phyloP scores from a whole-genome alignment of 331 rosid genomes.

The Malus hybrid region DNA sequence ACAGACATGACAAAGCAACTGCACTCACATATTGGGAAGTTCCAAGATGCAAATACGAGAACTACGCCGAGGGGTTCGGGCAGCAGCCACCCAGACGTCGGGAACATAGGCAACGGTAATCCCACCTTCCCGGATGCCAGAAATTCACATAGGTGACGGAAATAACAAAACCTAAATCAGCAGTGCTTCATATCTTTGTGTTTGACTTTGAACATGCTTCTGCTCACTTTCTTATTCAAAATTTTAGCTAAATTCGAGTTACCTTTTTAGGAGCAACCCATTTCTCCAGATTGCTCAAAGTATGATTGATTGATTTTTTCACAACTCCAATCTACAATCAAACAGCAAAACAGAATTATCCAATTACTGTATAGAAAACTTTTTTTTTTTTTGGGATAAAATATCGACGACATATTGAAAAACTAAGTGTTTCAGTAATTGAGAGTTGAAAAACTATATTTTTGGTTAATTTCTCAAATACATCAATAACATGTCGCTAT shows the following conservation, averaged over 20 bases:
- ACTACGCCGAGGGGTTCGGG: slow-evolving; percentile 82
- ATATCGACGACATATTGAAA: no score
- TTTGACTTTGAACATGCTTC: no score
- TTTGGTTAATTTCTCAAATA: no score
- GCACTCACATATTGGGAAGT: slow-evolving; percentile 82
- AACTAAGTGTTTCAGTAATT: no score
- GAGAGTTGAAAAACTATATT: no score
- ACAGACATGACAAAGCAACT: no score
- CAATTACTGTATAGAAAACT: not conserved
- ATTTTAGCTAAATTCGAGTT: not conserved
- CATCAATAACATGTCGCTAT: no score
- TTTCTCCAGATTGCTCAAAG: slow-evolving; percentile 45
- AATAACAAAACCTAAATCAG: not conserved
- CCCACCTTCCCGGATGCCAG: slow-evolving; percentile 29
- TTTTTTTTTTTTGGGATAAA: no score
- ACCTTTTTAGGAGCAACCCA: slow-evolving; percentile 75
- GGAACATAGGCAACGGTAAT: slow-evolving; percentile 57
- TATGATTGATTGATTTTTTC: slow-evolving; percentile 32
- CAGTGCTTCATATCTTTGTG: no score
- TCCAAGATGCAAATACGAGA: slow-evolving; percentile 80
- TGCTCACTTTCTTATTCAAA: not conserved
- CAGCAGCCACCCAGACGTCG: slow-evolving; percentile 52
- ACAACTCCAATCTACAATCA: slow-evolving; percentile 63
- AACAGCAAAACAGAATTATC: not conserved
- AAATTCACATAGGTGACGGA: not conserved